phyloP scores from a whole-genome alignment of 169 alveolate species.

The Theileria annulata region DNA sequence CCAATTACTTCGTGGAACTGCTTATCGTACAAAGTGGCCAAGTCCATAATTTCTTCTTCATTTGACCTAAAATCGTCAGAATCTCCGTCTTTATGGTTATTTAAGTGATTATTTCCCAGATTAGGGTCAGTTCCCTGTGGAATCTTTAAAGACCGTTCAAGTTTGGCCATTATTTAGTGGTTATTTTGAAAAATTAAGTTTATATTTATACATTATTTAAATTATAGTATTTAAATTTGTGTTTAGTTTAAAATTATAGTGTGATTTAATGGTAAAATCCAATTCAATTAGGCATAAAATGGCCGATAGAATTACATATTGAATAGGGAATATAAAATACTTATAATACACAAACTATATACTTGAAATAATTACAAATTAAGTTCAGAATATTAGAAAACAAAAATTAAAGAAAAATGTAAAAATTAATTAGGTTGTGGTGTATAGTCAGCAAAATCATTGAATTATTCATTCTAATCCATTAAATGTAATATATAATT shows the following conservation, averaged over 20 bases:
- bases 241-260: too few species aligned
- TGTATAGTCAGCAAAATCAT: neutral
- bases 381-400: too few species aligned
- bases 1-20: constrained; percentile 64
- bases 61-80: neutral
- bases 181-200: too few species aligned
- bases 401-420: too few species aligned
- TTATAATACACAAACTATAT: too few species aligned
- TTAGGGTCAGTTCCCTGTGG: neutral
- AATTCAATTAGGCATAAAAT: too few species aligned
- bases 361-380: too few species aligned
- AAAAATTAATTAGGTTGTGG: constrained; percentile 3
- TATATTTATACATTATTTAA: too few species aligned
- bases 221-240: too few species aligned
- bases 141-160: neutral
- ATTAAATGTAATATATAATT: constrained; percentile 11
- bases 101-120: neutral
- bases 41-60: constrained; percentile 17
- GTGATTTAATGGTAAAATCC: too few species aligned
- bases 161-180: constrained; percentile 3
- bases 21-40: constrained; percentile 55
- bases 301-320: too few species aligned
- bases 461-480: constrained; percentile 7
- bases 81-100: neutral
- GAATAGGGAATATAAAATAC: too few species aligned